Base-by-base conservation (phyloP, 768 basidiomycete genomes). In the Tulasnella calospora region DNA sequence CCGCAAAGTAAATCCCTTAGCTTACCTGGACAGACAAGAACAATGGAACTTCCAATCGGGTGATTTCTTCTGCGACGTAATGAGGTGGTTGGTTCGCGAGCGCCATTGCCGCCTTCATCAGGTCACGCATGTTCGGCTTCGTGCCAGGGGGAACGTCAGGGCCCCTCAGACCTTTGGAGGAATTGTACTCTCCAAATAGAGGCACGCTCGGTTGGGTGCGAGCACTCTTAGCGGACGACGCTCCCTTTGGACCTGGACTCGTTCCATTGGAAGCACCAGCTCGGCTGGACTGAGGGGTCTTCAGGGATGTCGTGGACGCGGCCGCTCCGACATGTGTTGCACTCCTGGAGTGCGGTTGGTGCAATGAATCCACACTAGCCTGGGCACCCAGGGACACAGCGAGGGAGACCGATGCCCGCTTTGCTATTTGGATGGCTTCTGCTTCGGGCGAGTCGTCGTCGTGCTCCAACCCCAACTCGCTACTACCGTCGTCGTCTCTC, bases 1-100 rank as follows among this genome's bases (percentile, higher is more conserved):
- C 33, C 67, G n/a, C 3, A 79, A 57, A 35, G 23, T 38, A 47
- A 73, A 40, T 44, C 79, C 21, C 40, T 7, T 21, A n/a, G 80
- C 88, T 80, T 79, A 96, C 95, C 87, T 92, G 87, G 76, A 98
- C 96, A 72, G 87, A 86, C 80, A 92, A 82, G 83, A 97, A 96
- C 46, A 91, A 83, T 78, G 86, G 87, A 80, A 88, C 89, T 82
- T 92, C 91, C 57, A 92, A 84, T 72, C 91, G 88, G 51, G 94
- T 96, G 81, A 98, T 93, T 84, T 96, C 94, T 81, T 93, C 89
- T 0, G 95, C 95, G 79, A 97, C 89, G 33, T 91, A 89, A 30
- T 87, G 87, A 7, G 92, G 86, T 79, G 92, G 91, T 21, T 87
- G 84, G 30, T 83, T 83, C 74, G 90, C 90, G 76, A 88, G 84